Percentiles rank a stretch among this genome's conserved stretches.
These are phyloP conservation scores for Podospora conica DNA, from an alignment of 495 filamentous ascomycete genomes.

Conservation along the genomic window DNA sequence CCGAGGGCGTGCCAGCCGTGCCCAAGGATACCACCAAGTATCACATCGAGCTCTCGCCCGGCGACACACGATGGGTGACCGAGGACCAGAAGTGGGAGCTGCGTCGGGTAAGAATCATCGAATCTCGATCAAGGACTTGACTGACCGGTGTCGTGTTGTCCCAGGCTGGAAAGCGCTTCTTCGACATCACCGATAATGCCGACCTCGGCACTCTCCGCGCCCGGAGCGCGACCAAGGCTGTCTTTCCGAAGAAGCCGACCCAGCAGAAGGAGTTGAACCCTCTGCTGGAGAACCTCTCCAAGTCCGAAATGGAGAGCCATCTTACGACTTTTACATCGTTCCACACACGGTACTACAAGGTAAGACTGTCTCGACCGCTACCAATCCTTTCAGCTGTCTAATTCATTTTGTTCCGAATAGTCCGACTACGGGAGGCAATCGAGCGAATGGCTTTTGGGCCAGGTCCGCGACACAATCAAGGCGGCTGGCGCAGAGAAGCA, in stretches of 20 bases:
- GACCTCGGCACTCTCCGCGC: slow-evolving; percentile 47
- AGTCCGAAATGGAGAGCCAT: slow-evolving; percentile 70
- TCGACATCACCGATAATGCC: slow-evolving; percentile 78
- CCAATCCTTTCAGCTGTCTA: too few species aligned
- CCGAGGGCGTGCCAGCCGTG: slow-evolving; percentile 25
- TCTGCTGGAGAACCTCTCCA: slow-evolving; percentile 61
- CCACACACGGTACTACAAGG: slow-evolving; percentile 32
- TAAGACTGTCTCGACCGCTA: background rate
- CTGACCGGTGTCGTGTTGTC: background rate
- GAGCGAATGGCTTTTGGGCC: slow-evolving; percentile 76
- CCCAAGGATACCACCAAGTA: slow-evolving; percentile 49
- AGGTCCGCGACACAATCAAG: slow-evolving; percentile 65
- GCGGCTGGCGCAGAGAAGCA: slow-evolving; percentile 61
- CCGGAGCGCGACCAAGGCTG: slow-evolving; percentile 37
- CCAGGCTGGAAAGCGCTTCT: slow-evolving; percentile 81
- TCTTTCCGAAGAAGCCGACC: slow-evolving; percentile 62
- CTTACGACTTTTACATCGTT: slow-evolving; percentile 40
- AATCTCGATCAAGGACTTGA: background rate
- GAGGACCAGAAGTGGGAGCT: slow-evolving; percentile 94
- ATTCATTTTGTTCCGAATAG: slow-evolving; percentile 56
- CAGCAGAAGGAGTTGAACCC: slow-evolving; percentile 62
- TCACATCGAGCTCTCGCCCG: slow-evolving; percentile 84
- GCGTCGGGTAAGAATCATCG: slow-evolving; percentile 58
- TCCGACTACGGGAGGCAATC: slow-evolving; percentile 81
- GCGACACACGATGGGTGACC: slow-evolving; percentile 75